Base-by-base conservation (phyloP, 495 filamentous ascomycete genomes). In the Hyaloscypha bicolor region DNA sequence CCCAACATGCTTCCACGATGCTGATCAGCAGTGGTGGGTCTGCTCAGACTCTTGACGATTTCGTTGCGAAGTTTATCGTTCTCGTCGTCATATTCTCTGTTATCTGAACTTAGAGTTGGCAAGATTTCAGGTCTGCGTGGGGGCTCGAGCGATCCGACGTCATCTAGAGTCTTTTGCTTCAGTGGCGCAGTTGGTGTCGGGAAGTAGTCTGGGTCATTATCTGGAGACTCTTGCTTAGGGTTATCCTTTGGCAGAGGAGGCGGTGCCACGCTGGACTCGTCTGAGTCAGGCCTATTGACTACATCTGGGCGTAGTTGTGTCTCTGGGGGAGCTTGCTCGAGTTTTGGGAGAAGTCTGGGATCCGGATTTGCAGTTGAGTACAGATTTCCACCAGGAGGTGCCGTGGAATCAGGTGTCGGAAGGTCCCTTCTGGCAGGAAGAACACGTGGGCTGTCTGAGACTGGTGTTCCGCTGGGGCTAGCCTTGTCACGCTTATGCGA, bases 51-150 rank as follows among this genome's bases (percentile, higher is more conserved):
- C 42, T 85, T 86, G 31, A 93, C 91, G 39, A 96, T 96, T 69
- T 96, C 93, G 68, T 93, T 89, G 33, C 89, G 80, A 59, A 96
- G 76, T 60, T 87, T 83, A 66, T 96, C 93, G 70, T 85, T 94
- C 69, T 96, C 91, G 39, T 88, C 69, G 32, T 74, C 69, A 58
- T 89, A 81, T 14, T 82, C 76, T 1, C 81, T 84, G 21, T 80
- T 77, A 6, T 87, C 83, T 4, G 86, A 85, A 60, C 86, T 88
- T 60, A 86, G 74, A 8, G 82, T 79, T 16, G 86, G 83, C 9
- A 85, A 71, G 3, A 48, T 48, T 16, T 70, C 68, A 2, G 77
- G 74, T 14, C 77, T 68, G 12, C 68, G 25, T 37, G 78, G 39
- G 16, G n/a, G 29, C 35, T 70, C 64, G 12, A 39, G 53, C 2